Evolutionary conservation across 768 basidiomycete species (phyloP).

Genomic region (Flagelloscypha sp.): DNA sequence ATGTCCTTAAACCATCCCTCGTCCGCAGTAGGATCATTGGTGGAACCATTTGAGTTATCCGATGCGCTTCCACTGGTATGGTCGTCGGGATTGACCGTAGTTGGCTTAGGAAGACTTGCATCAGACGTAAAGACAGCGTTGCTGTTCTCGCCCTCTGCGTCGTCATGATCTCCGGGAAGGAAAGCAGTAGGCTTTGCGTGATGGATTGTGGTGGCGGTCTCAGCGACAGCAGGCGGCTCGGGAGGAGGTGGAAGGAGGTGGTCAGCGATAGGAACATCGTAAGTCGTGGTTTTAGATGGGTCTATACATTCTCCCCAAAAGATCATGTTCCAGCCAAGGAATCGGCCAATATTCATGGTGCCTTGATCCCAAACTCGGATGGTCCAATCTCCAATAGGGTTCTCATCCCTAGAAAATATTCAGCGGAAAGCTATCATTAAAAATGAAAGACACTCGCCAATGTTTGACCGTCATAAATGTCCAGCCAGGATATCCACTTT

Average conservation of each 20-base stretch:
- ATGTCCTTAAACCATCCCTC: constrained; percentile 83
- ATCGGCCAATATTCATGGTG: constrained; percentile 31
- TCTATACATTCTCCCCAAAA: constrained; percentile 89
- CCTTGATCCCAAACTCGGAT: constrained; percentile 81
- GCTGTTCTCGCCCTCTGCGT: constrained; percentile 69
- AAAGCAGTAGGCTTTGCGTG: constrained; percentile 80
- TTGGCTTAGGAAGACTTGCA: constrained; percentile 18
- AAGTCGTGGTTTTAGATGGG: constrained; percentile 53
- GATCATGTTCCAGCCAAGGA: constrained; percentile 88
- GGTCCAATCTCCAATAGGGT: constrained; percentile 86
- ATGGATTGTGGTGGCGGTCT: constrained; percentile 44
- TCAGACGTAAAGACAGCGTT: constrained; percentile 52
- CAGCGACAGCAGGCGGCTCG: constrained; percentile 26
- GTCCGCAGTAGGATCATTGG: constrained; percentile 55
- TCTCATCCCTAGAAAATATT: constrained; percentile 67
- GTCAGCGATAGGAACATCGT: constrained; percentile 47
- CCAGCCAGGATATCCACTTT: constrained; percentile 84
- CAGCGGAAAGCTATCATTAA: constrained; percentile 7
- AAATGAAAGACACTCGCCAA: constrained; percentile 49
- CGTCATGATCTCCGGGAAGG: constrained; percentile 81
- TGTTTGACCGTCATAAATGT: constrained; percentile 98
- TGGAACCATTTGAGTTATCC: constrained; percentile 17
- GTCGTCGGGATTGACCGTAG: no score
- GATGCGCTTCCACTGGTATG: no score
- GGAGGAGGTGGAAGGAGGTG: constrained; percentile 40